These are phyloP conservation scores for Fusarium kyushuense DNA, from an alignment of 2,329 filamentous ascomycete genomes.

Conservation along the genomic window DNA sequence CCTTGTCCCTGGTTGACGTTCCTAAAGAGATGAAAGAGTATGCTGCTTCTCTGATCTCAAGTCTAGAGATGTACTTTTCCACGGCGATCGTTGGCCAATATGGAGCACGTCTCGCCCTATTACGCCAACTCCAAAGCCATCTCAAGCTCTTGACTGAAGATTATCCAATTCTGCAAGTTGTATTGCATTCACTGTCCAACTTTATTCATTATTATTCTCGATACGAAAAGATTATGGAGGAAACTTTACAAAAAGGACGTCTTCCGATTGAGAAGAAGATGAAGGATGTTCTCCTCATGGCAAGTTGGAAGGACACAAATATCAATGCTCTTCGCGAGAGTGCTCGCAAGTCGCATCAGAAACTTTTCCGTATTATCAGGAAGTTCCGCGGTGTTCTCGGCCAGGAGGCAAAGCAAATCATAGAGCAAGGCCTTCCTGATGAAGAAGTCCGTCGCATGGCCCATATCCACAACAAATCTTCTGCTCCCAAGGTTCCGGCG, in stretches of 20 bases:
- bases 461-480: conserved; percentile 1
- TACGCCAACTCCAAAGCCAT: conserved; percentile 74
- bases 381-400: conserved; percentile 87
- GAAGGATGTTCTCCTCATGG: conserved; percentile 90
- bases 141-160: conserved; percentile 71
- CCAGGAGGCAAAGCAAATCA: conserved; percentile 77
- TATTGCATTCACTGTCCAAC: conserved; percentile 77
- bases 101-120: conserved; percentile 75
- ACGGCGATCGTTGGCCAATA: conserved; percentile 87
- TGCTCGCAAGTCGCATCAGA: conserved; percentile 88
- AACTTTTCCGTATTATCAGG: conserved; percentile 89
- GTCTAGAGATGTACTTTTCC: conserved; percentile 82
- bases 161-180: conserved; percentile 66
- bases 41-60: conserved; percentile 76
- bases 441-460: conserved; percentile 48
- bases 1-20: conserved; percentile 72
- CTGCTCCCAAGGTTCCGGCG: conserved; percentile 18
- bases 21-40: conserved; percentile 72
- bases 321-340: conserved; percentile 90
- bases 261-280: conserved; percentile 87
- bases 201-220: conserved; percentile 81
- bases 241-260: conserved; percentile 75
- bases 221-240: conserved; percentile 74
- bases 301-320: conserved; percentile 98
- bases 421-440: conserved; percentile 71